These are phyloP conservation scores for Conticribra guillardii DNA, from an alignment of 108 stramenopile species.

Conservation along the genomic window DNA sequence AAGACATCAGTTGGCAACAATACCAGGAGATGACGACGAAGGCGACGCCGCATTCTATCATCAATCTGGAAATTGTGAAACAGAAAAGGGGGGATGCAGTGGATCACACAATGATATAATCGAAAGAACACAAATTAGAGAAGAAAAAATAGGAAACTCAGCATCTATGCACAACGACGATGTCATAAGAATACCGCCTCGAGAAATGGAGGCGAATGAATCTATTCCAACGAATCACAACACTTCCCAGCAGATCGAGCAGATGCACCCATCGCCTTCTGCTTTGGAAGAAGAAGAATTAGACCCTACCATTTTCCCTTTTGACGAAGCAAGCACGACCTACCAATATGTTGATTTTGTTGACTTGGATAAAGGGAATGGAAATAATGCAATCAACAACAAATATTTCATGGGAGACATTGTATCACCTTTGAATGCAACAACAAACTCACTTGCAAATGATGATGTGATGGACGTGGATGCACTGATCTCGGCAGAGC, in stretches of 20 bases:
- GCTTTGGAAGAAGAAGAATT: neutral
- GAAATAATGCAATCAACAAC: neutral
- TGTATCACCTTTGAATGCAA: neutral
- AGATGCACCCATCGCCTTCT: neutral
- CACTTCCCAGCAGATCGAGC: neutral
- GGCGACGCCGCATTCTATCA: neutral
- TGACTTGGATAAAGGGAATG: conserved; percentile 1
- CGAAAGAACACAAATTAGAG: too few species aligned
- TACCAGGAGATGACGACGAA: neutral
- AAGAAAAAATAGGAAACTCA: too few species aligned
- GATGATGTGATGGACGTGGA: conserved; percentile 1
- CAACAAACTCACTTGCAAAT: neutral
- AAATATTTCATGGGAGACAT: too few species aligned
- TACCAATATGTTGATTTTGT: conserved; percentile 10
- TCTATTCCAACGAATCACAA: neutral
- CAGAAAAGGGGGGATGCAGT: neutral
- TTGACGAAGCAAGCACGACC: neutral
- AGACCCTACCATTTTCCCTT: neutral
- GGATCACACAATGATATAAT: too few species aligned
- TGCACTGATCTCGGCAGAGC: conserved; percentile 20
- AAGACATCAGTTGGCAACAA: neutral
- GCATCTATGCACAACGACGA: too few species aligned
- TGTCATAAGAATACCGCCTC: too few species aligned
- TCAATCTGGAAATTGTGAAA: neutral
- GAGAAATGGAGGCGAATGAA: neutral